Conservation (phyloP, 73 alveolate genomes). For the Chromera velia region DNA sequence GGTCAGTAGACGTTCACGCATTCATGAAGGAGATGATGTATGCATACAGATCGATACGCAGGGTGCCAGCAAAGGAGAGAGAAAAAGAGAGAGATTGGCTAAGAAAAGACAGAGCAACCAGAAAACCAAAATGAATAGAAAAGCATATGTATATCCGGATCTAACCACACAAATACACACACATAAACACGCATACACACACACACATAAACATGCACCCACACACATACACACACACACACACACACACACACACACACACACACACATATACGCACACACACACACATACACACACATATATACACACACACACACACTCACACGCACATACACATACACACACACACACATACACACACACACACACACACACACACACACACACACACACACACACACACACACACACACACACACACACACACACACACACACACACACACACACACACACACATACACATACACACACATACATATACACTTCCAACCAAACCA, state of each 20-base stretch:
- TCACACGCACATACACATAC: background rate
- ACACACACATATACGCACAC: background rate
- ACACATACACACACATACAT: background rate
- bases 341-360: conserved; percentile 5
- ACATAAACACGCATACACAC: background rate
- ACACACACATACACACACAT: background rate
- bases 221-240: no score
- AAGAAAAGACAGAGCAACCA: background rate
- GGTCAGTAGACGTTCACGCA: no score
- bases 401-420: background rate
- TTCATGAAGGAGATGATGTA: no score
- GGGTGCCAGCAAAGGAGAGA: no score
- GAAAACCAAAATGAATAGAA: background rate
- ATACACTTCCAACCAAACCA: background rate
- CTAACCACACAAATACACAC: background rate
- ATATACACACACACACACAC: background rate
- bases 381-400: conserved; percentile 1
- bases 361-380: conserved; percentile 1
- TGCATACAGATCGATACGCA: no score
- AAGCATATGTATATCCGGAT: background rate
- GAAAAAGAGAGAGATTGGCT: no score
- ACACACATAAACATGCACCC: background rate
- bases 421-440: background rate
- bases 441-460: background rate
- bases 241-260: no score